Evolutionary conservation across 768 basidiomycete genomes (phyloP).

Genomic region (Mrakia gelida): DNA sequence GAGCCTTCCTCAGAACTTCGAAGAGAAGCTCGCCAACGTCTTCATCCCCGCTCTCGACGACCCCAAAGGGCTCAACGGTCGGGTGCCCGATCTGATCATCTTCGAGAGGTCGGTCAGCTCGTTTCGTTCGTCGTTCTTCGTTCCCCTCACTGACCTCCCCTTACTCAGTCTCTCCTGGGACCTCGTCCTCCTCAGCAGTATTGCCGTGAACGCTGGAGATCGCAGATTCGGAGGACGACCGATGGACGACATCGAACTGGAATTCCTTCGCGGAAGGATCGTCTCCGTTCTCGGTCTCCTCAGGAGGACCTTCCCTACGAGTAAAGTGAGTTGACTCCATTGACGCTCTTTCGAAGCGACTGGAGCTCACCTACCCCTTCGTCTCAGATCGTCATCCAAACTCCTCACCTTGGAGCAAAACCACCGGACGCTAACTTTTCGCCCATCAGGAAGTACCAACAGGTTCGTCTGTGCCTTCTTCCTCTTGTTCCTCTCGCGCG

Average conservation of each 20-base stretch:
- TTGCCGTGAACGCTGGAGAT: slow-evolving; percentile 7
- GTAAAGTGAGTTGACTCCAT: not conserved
- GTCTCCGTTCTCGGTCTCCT: slow-evolving; percentile 23
- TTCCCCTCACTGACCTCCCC: no score
- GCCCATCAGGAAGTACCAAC: slow-evolving; percentile 26
- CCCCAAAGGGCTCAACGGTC: slow-evolving; percentile 15
- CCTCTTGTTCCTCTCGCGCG: not conserved
- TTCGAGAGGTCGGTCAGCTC: slow-evolving; percentile 24
- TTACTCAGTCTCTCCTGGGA: slow-evolving; percentile 27
- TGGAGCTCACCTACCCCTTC: no score
- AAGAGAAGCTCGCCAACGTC: slow-evolving; percentile 21
- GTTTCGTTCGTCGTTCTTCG: not conserved
- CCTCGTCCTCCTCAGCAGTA: slow-evolving; percentile 14
- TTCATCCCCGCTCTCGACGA: slow-evolving; percentile 9
- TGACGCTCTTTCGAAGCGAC: no score
- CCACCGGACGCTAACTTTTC: not conserved
- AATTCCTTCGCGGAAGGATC: slow-evolving; percentile 2
- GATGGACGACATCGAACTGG: slow-evolving; percentile 26
- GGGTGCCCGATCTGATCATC: slow-evolving; percentile 25
- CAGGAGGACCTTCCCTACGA: slow-evolving; percentile 18
- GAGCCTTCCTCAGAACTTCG: slow-evolving; percentile 11
- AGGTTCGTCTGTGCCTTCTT: not conserved
- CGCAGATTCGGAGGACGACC: slow-evolving; percentile 20
- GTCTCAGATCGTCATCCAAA: slow-evolving; percentile 26
- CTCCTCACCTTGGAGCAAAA: slow-evolving; percentile 26